These are phyloP conservation scores for Mallotus japonicus DNA, from an alignment of 441 rosid genomes.

Conservation along the genomic window DNA sequence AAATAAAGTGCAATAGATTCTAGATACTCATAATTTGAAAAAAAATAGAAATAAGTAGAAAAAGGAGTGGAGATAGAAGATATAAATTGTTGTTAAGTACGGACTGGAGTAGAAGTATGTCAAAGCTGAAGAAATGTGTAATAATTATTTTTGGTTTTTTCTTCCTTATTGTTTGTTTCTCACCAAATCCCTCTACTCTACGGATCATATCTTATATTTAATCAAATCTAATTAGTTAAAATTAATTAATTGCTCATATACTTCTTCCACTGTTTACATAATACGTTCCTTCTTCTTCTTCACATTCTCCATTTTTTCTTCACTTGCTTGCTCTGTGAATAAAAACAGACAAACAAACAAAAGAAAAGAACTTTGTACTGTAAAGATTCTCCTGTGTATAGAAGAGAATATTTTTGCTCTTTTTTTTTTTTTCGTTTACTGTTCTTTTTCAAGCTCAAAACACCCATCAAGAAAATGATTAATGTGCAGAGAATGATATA, in stretches of 20 bases:
- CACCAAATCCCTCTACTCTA: background rate
- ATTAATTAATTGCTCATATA: no score
- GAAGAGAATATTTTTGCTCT: background rate
- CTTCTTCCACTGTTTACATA: no score
- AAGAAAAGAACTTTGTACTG: background rate
- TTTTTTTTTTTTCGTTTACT: background rate
- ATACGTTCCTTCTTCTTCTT: background rate
- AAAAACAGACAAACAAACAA: no score
- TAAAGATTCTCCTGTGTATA: background rate
- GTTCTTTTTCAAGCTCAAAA: conserved; percentile 3
- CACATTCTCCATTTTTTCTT: background rate
- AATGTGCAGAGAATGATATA: no score
- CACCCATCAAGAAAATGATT: conserved; percentile 1
- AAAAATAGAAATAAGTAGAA: background rate
- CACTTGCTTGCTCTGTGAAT: background rate
- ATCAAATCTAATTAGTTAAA: no score
- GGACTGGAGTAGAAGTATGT: no score
- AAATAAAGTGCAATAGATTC: no score
- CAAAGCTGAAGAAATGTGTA: background rate
- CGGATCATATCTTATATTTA: no score
- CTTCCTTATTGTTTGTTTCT: conserved; percentile 15
- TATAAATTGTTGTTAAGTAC: no score
- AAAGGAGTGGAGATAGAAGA: background rate
- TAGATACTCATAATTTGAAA: background rate
- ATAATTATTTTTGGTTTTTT: conserved; percentile 21